Evolutionary conservation across 371 early-diverging fungal species (phyloP), one percentile per base, ranked within the genome.

Genomic region (Rhizopus microsporus): DNA sequence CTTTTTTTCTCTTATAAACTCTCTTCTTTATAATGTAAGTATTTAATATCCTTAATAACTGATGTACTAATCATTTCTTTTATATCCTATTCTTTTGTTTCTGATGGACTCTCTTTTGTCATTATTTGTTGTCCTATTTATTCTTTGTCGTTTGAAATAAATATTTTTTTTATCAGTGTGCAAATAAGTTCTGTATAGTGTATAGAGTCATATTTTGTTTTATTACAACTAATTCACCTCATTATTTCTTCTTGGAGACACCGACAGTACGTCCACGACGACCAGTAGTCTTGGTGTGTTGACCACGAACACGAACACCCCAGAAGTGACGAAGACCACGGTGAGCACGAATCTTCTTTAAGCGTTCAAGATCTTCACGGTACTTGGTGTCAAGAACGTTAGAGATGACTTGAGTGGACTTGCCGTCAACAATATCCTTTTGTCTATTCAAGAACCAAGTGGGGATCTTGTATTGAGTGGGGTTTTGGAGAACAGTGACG

Each of bases 361-460:
- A 78, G 63, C 94, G 88, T 78, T 94, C 95, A 56, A 96, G 81
- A 76, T 96, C 96, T 80, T 95, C 95, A 91, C 96, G 94, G 75
- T 92, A 81, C 80, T 88, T 88, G 85, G 85, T 91, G 83, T 96
- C 98, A 44, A 99, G 82, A 63, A 81, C 87, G 87, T 96, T 97
- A 62, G 95, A 88, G 59, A 99, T 81, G 53, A 94, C 75, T 82
- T 99, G 99, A 56, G 88, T 77, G 86, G 85, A 88, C 74, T 88
- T 90, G 74, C 98, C 98, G 71, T 92, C 93, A 68, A 86, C 81
- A 69, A 88, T 82, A 86, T 99, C 97, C 87, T 93, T 98, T 80
- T 96, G 96, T 72, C 95, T 86, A 90, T 99, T 99, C 43, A 96
- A 88, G 88, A 97, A 93, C 93, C 95, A 97, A 73, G 86, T 84